Conservation (phyloP, 805 yeast genomes). For the Candida endomychidarum region DNA sequence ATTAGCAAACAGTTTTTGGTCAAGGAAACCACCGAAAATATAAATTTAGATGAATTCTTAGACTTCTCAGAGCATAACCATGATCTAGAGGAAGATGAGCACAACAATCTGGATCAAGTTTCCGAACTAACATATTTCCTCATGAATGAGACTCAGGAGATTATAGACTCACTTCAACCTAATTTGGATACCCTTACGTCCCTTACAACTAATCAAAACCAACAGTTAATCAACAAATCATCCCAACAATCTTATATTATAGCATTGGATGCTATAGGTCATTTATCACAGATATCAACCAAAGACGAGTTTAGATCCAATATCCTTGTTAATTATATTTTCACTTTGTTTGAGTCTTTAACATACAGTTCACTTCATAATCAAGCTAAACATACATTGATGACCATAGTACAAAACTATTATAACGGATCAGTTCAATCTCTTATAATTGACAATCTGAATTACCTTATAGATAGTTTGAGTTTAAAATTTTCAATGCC, state of each 20-base stretch:
- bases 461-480: conserved; percentile 78
- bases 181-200: conserved; percentile 13
- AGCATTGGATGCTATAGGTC: conserved; percentile 47
- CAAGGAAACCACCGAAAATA: conserved; percentile 6
- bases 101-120: background rate
- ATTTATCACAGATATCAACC: conserved; percentile 22
- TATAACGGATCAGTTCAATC: conserved; percentile 51
- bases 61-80: conserved; percentile 14
- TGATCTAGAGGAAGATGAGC: conserved; percentile 15
- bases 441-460: conserved; percentile 66
- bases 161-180: conserved; percentile 37
- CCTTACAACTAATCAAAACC: conserved; percentile 3
- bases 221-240: conserved; percentile 8
- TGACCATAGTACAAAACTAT: conserved; percentile 47
- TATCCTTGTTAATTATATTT: conserved; percentile 69
- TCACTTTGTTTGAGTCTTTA: conserved; percentile 69
- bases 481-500: conserved; percentile 69
- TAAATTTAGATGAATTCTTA: conserved; percentile 20
- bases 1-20: conserved; percentile 24
- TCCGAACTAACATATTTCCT: conserved; percentile 30
- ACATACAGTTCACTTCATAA: conserved; percentile 51
- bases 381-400: conserved; percentile 58
- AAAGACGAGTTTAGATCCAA: conserved; percentile 38
- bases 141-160: conserved; percentile 38
- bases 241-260: conserved; percentile 33